Evolutionary conservation across 2,329 filamentous ascomycete species (phyloP).

Genomic region (Hymenoscyphus salicellus): DNA sequence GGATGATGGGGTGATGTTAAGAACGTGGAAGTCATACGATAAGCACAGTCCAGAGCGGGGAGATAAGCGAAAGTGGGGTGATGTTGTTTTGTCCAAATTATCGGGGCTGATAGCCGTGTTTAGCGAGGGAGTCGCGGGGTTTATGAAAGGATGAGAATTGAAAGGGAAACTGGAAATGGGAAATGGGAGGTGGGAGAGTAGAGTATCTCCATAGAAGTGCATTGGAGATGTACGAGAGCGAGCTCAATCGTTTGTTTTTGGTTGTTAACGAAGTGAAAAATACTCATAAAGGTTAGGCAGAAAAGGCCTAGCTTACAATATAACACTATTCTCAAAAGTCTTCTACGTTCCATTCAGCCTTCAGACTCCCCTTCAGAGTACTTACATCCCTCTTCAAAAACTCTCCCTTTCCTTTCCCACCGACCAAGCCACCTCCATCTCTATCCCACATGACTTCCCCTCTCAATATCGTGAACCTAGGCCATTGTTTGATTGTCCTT

Average conservation of each 20-base stretch:
- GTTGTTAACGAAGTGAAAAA: no score
- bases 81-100: no score
- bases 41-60: background rate
- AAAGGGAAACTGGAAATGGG: no score
- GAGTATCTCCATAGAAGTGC: no score
- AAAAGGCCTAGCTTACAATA: background rate
- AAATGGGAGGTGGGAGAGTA: no score
- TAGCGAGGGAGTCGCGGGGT: no score
- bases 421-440: constrained; percentile 49
- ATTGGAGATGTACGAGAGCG: no score
- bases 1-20: background rate
- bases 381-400: constrained; percentile 45
- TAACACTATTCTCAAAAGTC: constrained; percentile 18
- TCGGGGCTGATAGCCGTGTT: no score
- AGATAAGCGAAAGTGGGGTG: background rate
- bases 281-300: no score
- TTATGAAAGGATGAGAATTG: no score
- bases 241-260: no score
- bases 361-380: constrained; percentile 38
- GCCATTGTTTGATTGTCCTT: constrained; percentile 56
- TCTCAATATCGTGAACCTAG: constrained; percentile 57
- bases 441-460: constrained; percentile 58
- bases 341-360: constrained; percentile 35
- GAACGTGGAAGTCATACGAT: background rate
- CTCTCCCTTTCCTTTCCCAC: constrained; percentile 46